Evolutionary conservation across 164 flowering plant genomes (phyloP), one percentile per base, ranked within the genome.

Genomic region (Tetracentron sinense): DNA sequence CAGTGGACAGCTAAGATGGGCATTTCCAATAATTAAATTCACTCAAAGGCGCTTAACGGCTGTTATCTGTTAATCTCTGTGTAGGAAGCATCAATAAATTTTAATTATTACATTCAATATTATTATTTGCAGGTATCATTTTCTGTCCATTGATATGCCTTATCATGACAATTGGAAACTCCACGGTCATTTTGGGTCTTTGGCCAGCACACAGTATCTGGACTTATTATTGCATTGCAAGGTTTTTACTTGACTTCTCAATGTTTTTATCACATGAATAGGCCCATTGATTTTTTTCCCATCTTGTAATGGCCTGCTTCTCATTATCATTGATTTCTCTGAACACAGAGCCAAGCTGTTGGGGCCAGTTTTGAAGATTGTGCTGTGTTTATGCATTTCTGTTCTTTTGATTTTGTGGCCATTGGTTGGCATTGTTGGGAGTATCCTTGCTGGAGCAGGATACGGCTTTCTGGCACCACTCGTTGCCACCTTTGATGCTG

Each of bases 401-500:
- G 65, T 62, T 58, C 56, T 78, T 26, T 62, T 85, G 75, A 71
- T 83, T 68, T 63, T 78, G 46, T 94, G 98, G 98, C 87, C 87
- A 48, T 33, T 78, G 46, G 61, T 87, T 63, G 87, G 92, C 17
- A 85, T 92, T 51, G 58, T 73, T 42, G 89, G 78, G 46, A 87
- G 91, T 56, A 64, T 92, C 38, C 30, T 89, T 30, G 84, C 79
- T 1, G 96, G 98, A 35, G 82, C 77, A 48, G 83, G 73, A 0
- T 89, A 87, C 75, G 98, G 95, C 26, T 68, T 89, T 68, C 66
- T 85, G 54, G 72, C 84, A 15, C 98, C 98, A 19, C 56, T 89
- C 46, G 60, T 80, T 66, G 88, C 89, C 54, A 94, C 98, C 48
- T 87, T 94, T 78, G 75, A 83, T 30, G 98, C 98, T 51, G 88